These are phyloP conservation scores for Ceratocystis huliohia DNA, from an alignment of 2,329 filamentous ascomycete genomes.

Conservation along the genomic window DNA sequence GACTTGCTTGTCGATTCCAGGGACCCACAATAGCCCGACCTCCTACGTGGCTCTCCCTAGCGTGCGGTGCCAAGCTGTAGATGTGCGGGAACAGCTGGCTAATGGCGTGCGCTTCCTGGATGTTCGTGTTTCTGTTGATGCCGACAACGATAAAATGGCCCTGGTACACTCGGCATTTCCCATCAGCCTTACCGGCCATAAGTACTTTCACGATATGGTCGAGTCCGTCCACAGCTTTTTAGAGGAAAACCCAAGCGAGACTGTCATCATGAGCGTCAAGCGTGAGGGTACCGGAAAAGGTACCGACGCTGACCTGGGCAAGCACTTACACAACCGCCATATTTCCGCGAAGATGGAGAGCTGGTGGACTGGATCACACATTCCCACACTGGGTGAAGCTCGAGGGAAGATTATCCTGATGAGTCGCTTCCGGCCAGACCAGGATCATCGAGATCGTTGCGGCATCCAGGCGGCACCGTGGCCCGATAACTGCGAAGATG, in stretches of 20 bases:
- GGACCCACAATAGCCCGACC: conserved; percentile 90
- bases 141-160: conserved; percentile 51
- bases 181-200: conserved; percentile 67
- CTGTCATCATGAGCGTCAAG: conserved; percentile 77
- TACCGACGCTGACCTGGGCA: conserved; percentile 65
- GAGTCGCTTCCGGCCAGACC: conserved; percentile 61
- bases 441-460: conserved; percentile 36
- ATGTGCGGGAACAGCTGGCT: conserved; percentile 62
- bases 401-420: conserved; percentile 76
- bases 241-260: conserved; percentile 63
- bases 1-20: conserved; percentile 75
- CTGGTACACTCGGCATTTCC: conserved; percentile 89
- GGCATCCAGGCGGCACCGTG: conserved; percentile 54
- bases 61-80: conserved; percentile 80
- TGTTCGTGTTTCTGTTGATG: conserved; percentile 53
- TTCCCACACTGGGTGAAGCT: conserved; percentile 66
- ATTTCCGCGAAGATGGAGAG: conserved; percentile 40
- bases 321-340: conserved; percentile 62
- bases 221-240: conserved; percentile 63
- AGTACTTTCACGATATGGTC: conserved; percentile 64
- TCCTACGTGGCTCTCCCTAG: conserved; percentile 75
- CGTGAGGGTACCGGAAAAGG: conserved; percentile 74
- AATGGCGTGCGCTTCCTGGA: conserved; percentile 94
- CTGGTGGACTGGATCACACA: conserved; percentile 68
- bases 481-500: conserved; percentile 81